Evolutionary conservation across 2,329 filamentous ascomycete species (phyloP).

Genomic region (Xylariaceae sp.): DNA sequence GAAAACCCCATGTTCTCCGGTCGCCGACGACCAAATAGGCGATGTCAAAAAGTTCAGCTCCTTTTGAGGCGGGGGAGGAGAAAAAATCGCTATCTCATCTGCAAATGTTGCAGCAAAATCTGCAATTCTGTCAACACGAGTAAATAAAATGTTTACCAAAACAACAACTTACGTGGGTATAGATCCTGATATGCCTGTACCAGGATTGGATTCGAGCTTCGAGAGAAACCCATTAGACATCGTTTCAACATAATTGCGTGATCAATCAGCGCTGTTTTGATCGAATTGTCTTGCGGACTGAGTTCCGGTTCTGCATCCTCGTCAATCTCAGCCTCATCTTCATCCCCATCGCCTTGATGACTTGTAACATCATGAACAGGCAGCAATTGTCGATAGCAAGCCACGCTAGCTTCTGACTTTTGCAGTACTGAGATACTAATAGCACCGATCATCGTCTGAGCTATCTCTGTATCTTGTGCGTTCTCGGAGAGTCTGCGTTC

Average conservation of each 20-base stretch:
- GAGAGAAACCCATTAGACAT: slow-evolving; percentile 67
- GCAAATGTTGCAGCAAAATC: slow-evolving; percentile 62
- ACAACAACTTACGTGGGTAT: slow-evolving; percentile 54
- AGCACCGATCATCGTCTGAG: slow-evolving; percentile 68
- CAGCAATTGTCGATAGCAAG: slow-evolving; percentile 71
- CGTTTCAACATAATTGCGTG: slow-evolving; percentile 85
- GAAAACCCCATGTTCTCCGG: slow-evolving; percentile 22
- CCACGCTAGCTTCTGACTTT: slow-evolving; percentile 70
- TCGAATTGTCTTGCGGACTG: slow-evolving; percentile 65
- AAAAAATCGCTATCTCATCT: slow-evolving; percentile 61
- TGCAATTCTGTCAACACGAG: slow-evolving; percentile 28
- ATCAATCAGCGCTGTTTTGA: slow-evolving; percentile 82
- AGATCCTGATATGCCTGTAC: slow-evolving; percentile 56
- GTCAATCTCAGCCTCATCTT: slow-evolving; percentile 33
- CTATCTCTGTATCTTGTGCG: slow-evolving; percentile 68
- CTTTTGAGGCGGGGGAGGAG: slow-evolving; percentile 43
- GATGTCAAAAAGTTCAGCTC: slow-evolving; percentile 39
- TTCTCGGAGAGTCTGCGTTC: slow-evolving; percentile 72
- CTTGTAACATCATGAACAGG: slow-evolving; percentile 46
- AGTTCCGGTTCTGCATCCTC: slow-evolving; percentile 46
- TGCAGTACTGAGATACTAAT: slow-evolving; percentile 74
- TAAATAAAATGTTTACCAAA: background rate
- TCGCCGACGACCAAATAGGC: slow-evolving; percentile 37
- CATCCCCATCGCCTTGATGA: slow-evolving; percentile 42
- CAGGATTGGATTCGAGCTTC: slow-evolving; percentile 58